Base-by-base conservation (phyloP, 139 green algal species). In the Picochlorum sp. region DNA sequence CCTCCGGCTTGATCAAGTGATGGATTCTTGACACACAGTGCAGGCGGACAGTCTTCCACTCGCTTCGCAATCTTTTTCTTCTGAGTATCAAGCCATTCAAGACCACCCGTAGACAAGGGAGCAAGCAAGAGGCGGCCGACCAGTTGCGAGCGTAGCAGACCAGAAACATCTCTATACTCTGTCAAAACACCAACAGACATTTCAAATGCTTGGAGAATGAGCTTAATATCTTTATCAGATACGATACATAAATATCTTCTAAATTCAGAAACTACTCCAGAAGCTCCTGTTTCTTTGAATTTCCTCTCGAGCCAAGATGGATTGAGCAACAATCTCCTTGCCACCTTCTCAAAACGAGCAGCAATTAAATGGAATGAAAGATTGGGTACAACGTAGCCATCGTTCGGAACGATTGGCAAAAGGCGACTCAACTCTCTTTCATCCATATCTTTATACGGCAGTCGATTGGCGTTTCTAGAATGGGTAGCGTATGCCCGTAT, bases 1-100 rank as follows among this genome's bases (percentile, higher is more conserved):
- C 85, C 83, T 3, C 85, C 85, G 5, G 83, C 86, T 59, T 94
- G 86, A 58, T 81, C 67, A 8, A 94, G 66, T 35, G 69, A 86
- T 22, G 83, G 68, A 2, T 75, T 81, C 51, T 39, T 57, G 50
- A 41, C 53, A 61, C 24, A 28, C 22, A 35, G 40, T 41, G 14
- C 30, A 28, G 26, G n/a, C 9, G 47, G 2, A 7, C 18, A 7
- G 22, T 25, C 32, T 22, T 24, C 24, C n/a, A 39, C 64, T 1
- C 43, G 24, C 26, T 36, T 58, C 18, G 43, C 10, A 2, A 22
- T 33, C 18, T 28, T 28, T 0, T 47, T 0, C 9, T 67, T 35
- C 57, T 67, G 72, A 32, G 30, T 36, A n/a, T n/a, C 36, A 29
- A 67, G 49, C 64, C 55, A 63, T 0, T 25, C 33, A 37, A 54